A percentile compares a stretch with the other conserved stretches of the same genome.
These are phyloP conservation scores for Lagenidium sp. DNA, from an alignment of 352 stramenopile genomes.

Conservation along the genomic window DNA sequence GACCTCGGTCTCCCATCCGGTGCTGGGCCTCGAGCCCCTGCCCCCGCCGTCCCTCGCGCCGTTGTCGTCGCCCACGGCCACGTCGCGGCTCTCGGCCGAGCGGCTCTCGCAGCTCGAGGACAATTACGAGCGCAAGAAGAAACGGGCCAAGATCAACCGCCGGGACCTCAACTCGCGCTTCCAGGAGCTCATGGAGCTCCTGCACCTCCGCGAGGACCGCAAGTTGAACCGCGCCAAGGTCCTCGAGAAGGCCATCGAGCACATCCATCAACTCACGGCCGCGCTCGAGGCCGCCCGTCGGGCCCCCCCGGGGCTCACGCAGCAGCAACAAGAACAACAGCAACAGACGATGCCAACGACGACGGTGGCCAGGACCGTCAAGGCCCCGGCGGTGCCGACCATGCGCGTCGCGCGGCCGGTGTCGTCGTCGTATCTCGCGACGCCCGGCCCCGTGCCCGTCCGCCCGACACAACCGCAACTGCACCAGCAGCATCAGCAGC, in stretches of 20 bases:
- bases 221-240: conserved; percentile 63
- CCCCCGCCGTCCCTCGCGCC: not conserved
- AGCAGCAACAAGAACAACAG: not conserved
- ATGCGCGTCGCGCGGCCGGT: too few relatives aligned
- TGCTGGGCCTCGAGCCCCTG: not conserved
- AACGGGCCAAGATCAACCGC: conserved; percentile 61
- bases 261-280: conserved; percentile 40
- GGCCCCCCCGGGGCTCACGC: conserved; percentile 4
- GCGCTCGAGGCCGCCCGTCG: conserved; percentile 17
- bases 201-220: conserved; percentile 45
- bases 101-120: conserved; percentile 41
- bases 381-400: not conserved
- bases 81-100: conserved; percentile 6
- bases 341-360: conserved; percentile 1
- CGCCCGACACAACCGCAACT: not conserved
- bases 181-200: conserved; percentile 55
- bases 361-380: not conserved
- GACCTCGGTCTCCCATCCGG: too few relatives aligned
- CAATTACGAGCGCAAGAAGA: conserved; percentile 70
- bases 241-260: conserved; percentile 52
- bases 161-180: conserved; percentile 56
- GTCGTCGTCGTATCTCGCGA: not conserved
- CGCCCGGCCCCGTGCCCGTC: not conserved
- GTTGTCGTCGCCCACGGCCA: too few relatives aligned
- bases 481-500: not conserved